Conservation (phyloP, 2,329 filamentous ascomycete genomes). For the Fusarium udum region DNA sequence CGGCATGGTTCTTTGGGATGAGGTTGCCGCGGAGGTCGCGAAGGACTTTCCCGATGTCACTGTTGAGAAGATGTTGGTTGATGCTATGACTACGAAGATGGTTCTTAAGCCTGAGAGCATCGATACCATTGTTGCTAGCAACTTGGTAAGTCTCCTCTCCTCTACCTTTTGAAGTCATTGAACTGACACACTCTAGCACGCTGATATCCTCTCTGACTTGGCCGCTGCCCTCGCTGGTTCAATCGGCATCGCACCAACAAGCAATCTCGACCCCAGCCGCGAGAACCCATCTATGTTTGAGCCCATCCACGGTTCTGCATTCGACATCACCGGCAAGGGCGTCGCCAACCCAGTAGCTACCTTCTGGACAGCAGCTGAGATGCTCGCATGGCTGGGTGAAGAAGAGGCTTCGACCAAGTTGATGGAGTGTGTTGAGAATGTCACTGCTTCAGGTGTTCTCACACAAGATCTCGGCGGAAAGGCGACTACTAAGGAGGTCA, state of each 20-base stretch:
- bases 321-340: constrained; percentile 67
- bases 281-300: constrained; percentile 68
- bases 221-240: constrained; percentile 75
- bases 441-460: constrained; percentile 61
- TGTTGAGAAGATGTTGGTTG: constrained; percentile 73
- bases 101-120: constrained; percentile 66
- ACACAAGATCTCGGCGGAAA: constrained; percentile 64
- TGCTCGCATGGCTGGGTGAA: constrained; percentile 67
- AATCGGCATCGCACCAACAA: constrained; percentile 77
- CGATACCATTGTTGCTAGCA: constrained; percentile 72
- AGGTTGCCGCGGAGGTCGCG: constrained; percentile 64
- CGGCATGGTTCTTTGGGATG: constrained; percentile 75
- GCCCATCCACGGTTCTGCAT: constrained; percentile 68
- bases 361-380: constrained; percentile 68
- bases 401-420: constrained; percentile 59
- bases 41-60: constrained; percentile 68
- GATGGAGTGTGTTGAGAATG: constrained; percentile 62
- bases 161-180: not conserved
- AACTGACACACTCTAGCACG: constrained; percentile 48
- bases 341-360: constrained; percentile 67
- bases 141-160: constrained; percentile 51
- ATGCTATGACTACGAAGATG: constrained; percentile 73
- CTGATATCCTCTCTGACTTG: constrained; percentile 75
- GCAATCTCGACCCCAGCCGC: constrained; percentile 70
- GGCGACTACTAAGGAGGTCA: constrained; percentile 50